A percentile compares a stretch with the other conserved stretches of the same genome.
Conservation (phyloP, 495 filamentous ascomycete species). For the Lineolata rhizophorae region DNA sequence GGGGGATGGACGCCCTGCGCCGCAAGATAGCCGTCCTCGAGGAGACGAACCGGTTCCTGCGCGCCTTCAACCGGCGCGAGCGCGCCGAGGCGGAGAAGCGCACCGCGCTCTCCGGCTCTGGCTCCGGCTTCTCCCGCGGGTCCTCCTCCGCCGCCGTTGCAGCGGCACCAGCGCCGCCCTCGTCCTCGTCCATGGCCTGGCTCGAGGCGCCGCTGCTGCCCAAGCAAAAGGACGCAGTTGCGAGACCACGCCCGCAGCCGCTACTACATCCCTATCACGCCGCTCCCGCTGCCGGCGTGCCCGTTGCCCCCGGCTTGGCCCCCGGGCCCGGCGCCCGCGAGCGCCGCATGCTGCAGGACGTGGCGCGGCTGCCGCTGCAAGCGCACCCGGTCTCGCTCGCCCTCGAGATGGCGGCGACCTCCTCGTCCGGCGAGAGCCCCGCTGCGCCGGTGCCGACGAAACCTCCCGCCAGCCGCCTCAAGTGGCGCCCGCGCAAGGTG, state of each 20-base stretch:
- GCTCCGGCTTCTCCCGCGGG: too few species aligned
- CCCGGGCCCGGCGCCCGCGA: too few species aligned
- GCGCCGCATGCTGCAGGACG: not conserved
- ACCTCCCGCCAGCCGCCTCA: too few species aligned
- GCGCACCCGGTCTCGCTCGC: not conserved
- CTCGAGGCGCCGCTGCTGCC: not conserved
- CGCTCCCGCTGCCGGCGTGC: too few species aligned
- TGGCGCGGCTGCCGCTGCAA: not conserved
- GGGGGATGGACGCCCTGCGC: not conserved
- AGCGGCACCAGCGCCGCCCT: too few species aligned
- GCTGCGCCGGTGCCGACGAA: too few species aligned
- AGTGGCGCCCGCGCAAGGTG: slow-evolving; percentile 1
- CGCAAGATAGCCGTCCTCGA: not conserved
- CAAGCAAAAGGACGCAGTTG: not conserved
- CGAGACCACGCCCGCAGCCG: too few species aligned
- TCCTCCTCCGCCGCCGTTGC: too few species aligned
- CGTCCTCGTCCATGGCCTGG: not conserved
- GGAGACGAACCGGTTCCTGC: not conserved
- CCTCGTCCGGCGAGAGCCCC: too few species aligned
- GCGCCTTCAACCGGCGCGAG: not conserved
- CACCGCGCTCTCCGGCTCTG: too few species aligned
- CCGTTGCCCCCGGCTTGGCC: too few species aligned
- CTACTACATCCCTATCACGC: too few species aligned
- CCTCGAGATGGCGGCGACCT: not conserved
- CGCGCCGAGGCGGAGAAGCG: not conserved